phyloP scores from a whole-genome alignment of 306 rosid genomes.

The Oxytropis ochrocephala region DNA sequence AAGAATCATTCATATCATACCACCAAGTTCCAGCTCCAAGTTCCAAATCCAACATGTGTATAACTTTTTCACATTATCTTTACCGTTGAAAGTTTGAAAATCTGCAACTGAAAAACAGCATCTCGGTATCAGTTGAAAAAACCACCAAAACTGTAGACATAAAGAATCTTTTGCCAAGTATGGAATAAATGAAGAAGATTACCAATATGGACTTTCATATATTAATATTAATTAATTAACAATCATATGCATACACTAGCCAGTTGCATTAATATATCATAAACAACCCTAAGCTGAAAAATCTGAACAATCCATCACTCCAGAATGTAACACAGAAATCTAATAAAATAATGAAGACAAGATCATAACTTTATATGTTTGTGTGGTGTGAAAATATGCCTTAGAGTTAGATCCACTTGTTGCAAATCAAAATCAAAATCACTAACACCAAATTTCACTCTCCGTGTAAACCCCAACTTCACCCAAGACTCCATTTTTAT shows the following conservation, averaged over 20 bases:
- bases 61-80: neutral
- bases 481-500: conserved; percentile 51
- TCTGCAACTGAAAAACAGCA: conserved; percentile 98
- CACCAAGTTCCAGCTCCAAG: conserved; percentile 51
- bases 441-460: conserved; percentile 73
- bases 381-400: conserved; percentile 31
- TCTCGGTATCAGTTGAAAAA: conserved; percentile 83
- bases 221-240: conserved; percentile 35
- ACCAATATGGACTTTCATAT: conserved; percentile 18
- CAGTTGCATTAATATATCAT: conserved; percentile 45
- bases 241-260: conserved; percentile 55
- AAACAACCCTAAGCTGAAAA: conserved; percentile 37
- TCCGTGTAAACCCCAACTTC: conserved; percentile 64
- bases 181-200: conserved; percentile 64
- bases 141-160: conserved; percentile 94
- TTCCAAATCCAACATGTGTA: conserved; percentile 56
- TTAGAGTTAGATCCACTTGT: conserved; percentile 26
- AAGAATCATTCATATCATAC: conserved; percentile 35
- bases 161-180: conserved; percentile 66
- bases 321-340: conserved; percentile 59
- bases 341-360: conserved; percentile 51
- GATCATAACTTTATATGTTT: conserved; percentile 43
- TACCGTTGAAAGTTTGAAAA: conserved; percentile 57
- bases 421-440: conserved; percentile 37
- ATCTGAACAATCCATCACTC: conserved; percentile 56